Base-by-base conservation (phyloP, 2,329 filamentous ascomycete species). In the Trichothecium sympodiale region DNA sequence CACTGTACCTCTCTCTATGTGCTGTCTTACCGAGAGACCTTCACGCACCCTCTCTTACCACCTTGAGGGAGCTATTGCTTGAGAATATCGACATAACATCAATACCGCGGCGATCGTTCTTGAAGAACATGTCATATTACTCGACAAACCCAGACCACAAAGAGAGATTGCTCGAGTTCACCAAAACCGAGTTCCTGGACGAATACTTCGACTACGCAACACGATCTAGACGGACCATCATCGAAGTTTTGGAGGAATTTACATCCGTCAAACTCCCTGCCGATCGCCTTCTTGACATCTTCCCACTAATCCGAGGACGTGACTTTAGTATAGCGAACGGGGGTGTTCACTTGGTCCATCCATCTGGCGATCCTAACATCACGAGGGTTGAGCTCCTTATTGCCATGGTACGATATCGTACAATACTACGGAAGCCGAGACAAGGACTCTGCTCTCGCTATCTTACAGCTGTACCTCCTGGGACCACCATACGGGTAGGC, bases 201-300 rank as follows among this genome's bases (percentile, higher is more conserved):
- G 91, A 98, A 47, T 80, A 94, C 38, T 96, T 85, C 61, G 89
- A 98, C 59, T 98, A 98, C 53, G 91, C 91, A 1, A 88, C 88
- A 0, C 78, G 91, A 8, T 84, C 89, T 1, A 80, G 87, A 25
- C 80, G 91, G 25, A 93, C 83, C 39, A 94, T 96, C 38, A 65
- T 98, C 5, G 91, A 98, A 58, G 81, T 94, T 4, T 70, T 98
- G 18, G 79, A 89, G 38, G 91, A 98, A 47, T 98, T 98, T 48
- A 73, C 82, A 29, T 80, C 75, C 0, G 81, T 96, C 37, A 80
- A 79, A 42, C 76, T 98, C 3, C 88, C 91, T 0, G 83, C 79
- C 59, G 65, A 80, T 37, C 75, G 80, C 33, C 68, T 80, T 2
- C 68, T 83, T 8, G 76, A 80, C 36, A 67, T 88, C 13, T 79